Base-by-base conservation (phyloP, 805 yeast species). In the Starmerella stigmatis region DNA sequence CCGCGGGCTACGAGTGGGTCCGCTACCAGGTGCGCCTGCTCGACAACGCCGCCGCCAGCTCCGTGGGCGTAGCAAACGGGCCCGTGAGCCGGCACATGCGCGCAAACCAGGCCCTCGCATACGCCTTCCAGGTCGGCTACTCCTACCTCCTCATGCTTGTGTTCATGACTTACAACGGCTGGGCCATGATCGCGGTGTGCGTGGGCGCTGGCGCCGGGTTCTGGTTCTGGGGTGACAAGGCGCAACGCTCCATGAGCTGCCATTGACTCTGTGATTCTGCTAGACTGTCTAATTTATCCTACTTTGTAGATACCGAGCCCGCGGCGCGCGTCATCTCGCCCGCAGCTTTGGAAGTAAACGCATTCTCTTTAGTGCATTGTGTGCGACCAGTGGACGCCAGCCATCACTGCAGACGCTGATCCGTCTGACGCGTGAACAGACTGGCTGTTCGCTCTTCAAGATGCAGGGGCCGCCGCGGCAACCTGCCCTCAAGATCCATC, bases 131-230 rank as follows among this genome's bases (percentile, higher is more conserved):
- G 46, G 60, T 57, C 9, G 58, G 57, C 23, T 57, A 56, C 48
- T 55, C 59, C 10, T 51, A 51, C 36, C 64, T 78, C 66, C 64
- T 78, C 55, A 83, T 84, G 94, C 71, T 83, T 53, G 74, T 85
- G 0, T 84, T 83, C 55, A 84, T 84, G 94, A 81, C 89, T 5
- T 84, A 81, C 61, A 83, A 83, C 59, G 69, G 89, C 11, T 84
- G 88, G 88, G 72, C 78, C 27, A 82, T 83, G 92, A 38, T 75
- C 7, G 77, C 89, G 3, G 82, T 81, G 9, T 77, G 75, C 1
- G 51, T 70, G 2, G 94, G 94, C 2, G 92, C 92, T 2, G 71
- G 69, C n/a, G 19, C 74, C 21, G 94, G 94, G 1, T 72, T 78
- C 58, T 76, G 70, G 55, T 28, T 74, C 10, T 84, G 85, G 80